Percentiles rank a stretch among this genome's conserved stretches.
These are phyloP conservation scores for Macrolepiota albuminosa DNA, from an alignment of 768 basidiomycete species.

Conservation along the genomic window DNA sequence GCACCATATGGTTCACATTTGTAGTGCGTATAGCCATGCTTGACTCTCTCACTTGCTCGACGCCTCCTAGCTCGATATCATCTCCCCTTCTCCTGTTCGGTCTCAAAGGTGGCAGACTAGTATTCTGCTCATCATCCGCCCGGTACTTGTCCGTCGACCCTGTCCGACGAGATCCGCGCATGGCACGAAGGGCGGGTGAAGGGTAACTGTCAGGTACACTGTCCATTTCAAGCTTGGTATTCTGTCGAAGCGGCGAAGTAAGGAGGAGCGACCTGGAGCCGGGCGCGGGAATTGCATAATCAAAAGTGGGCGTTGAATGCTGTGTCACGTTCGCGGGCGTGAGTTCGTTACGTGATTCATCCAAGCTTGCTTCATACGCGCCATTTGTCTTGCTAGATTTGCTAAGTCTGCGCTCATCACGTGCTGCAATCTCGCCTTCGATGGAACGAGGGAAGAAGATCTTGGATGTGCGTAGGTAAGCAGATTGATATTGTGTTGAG, in stretches of 20 bases:
- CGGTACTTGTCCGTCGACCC: conserved; percentile 20
- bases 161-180: conserved; percentile 3
- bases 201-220: conserved; percentile 11
- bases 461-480: conserved; percentile 27
- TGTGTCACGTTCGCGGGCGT: conserved; percentile 14
- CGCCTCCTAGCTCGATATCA: conserved; percentile 33
- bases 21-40: conserved; percentile 30
- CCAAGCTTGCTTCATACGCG: conserved; percentile 13
- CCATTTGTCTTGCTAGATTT: conserved; percentile 15
- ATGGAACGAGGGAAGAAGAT: conserved; percentile 84
- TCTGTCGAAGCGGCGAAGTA: conserved; percentile 30
- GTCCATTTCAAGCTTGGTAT: conserved; percentile 14
- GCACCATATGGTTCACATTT: conserved; percentile 49
- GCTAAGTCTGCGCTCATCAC: conserved; percentile 39
- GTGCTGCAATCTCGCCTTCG: conserved; percentile 55
- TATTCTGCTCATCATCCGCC: conserved; percentile 28
- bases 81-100: conserved; percentile 38
- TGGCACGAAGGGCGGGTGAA: neutral
- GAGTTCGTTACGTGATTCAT: conserved; percentile 18
- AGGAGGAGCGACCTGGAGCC: conserved; percentile 26
- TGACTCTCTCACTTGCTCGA: conserved; percentile 33
- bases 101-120: conserved; percentile 29
- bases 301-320: conserved; percentile 10
- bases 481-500: neutral
- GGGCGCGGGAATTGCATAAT: conserved; percentile 11